Conservation (phyloP, 176 grass and related monocot species). For the Aegilops bicornis region DNA sequence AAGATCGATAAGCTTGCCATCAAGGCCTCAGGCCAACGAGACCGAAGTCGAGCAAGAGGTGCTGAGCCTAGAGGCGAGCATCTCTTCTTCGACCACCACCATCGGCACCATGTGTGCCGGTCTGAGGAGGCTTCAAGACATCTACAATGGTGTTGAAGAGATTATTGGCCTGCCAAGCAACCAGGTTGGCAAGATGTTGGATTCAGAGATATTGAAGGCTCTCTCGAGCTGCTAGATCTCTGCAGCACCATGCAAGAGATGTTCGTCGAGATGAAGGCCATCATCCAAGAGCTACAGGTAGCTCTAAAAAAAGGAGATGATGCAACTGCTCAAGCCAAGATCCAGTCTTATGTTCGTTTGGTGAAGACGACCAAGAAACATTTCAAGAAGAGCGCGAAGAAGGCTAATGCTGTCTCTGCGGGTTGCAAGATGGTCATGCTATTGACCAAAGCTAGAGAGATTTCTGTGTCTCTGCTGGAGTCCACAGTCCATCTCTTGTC, state of each 20-base stretch:
- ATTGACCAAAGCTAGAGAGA: constrained; percentile 18
- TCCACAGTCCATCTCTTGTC: background rate
- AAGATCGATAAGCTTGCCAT: constrained; percentile 31
- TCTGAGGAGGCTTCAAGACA: constrained; percentile 7
- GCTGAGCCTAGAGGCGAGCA: constrained; percentile 12
- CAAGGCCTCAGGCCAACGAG: constrained; percentile 19
- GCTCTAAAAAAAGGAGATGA: constrained; percentile 37
- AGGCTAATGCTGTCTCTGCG: background rate
- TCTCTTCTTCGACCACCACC: background rate
- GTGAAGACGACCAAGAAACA: constrained; percentile 32
- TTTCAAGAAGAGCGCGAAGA: constrained; percentile 1
- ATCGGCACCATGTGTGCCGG: background rate
- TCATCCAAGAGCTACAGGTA: constrained; percentile 6
- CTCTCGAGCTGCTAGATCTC: constrained; percentile 37
- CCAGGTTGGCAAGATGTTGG: constrained; percentile 21
- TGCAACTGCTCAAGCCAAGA: background rate
- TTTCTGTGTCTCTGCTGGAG: constrained; percentile 19
- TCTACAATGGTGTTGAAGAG: constrained; percentile 24
- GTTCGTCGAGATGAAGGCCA: constrained; percentile 20
- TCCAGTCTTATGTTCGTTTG: background rate
- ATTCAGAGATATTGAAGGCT: constrained; percentile 30
- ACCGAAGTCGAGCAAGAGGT: constrained; percentile 12
- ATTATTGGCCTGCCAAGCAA: constrained; percentile 5
- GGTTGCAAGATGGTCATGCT: background rate
- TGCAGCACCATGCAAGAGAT: constrained; percentile 27